Percentiles rank a stretch among this genome's conserved stretches.
Evolutionary conservation across 495 filamentous ascomycete genomes (phyloP).

Genomic region (Talaromyces stipitatus): DNA sequence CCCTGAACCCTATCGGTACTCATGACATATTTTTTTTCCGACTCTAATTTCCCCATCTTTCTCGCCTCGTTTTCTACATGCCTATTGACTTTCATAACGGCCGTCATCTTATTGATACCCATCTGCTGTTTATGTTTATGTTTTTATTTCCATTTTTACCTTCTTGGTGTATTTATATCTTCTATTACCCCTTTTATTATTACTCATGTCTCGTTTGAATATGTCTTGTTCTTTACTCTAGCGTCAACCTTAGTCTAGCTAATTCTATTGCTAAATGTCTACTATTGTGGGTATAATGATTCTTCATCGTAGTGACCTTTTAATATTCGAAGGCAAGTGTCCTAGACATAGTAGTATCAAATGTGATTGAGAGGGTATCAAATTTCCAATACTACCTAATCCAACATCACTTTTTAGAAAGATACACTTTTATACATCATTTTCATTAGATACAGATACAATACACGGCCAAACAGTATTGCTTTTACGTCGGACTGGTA

Average conservation of each 20-base stretch:
- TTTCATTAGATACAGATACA: not conserved
- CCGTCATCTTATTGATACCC: slow-evolving; percentile 8
- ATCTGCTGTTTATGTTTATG: slow-evolving; percentile 1
- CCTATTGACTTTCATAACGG: not conserved
- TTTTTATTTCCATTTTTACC: not conserved
- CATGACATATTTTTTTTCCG: slow-evolving; percentile 4
- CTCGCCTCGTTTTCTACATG: not conserved
- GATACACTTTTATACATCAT: not conserved
- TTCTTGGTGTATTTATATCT: not conserved
- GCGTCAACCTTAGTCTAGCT: not conserved
- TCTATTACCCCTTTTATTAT: not conserved
- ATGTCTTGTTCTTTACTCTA: not conserved
- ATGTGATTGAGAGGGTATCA: not conserved
- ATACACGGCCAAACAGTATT: not conserved
- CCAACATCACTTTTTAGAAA: not conserved
- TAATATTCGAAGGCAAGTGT: too few relatives aligned
- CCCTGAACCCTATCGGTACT: too few relatives aligned
- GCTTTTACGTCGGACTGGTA: not conserved
- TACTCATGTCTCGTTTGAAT: not conserved
- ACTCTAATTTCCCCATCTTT: slow-evolving; percentile 1
- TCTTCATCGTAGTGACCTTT: not conserved
- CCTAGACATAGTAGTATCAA: not conserved
- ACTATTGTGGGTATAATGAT: too few relatives aligned
- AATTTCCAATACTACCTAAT: not conserved
- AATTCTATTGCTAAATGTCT: not conserved